Conservation (phyloP, 2,329 filamentous ascomycete species). For the Fusarium camptoceras region DNA sequence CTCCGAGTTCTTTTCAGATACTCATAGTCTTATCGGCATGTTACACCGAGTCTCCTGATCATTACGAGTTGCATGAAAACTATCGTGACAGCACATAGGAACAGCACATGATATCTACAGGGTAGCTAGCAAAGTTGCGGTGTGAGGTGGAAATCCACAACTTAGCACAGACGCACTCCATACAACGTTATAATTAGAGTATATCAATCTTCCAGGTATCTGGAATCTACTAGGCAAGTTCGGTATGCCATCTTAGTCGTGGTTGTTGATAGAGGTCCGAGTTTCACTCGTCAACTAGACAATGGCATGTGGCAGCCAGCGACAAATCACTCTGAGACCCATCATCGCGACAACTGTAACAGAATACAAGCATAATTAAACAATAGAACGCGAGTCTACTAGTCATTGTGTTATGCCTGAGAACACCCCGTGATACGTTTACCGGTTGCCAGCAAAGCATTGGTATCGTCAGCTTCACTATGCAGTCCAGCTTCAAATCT, state of each 20-base stretch:
- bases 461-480: neutral
- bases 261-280: neutral
- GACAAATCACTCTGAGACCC: neutral
- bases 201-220: neutral
- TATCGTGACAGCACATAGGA: neutral
- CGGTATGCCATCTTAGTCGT: neutral
- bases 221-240: neutral
- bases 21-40: neutral
- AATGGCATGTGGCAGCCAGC: neutral
- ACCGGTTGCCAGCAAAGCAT: neutral
- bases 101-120: neutral
- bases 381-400: neutral
- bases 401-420: neutral
- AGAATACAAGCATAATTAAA: neutral
- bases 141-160: constrained; percentile 5
- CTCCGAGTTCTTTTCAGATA: neutral
- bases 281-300: neutral
- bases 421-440: neutral
- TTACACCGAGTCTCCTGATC: neutral
- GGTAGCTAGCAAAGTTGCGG: constrained; percentile 4
- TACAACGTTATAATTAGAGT: neutral
- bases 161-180: neutral
- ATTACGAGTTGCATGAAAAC: neutral
- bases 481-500: neutral
- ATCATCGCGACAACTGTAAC: neutral